Percentiles rank a stretch among this genome's conserved stretches.
Evolutionary conservation across 306 rosid species (phyloP).

Genomic region (Hippophae tibetana): DNA sequence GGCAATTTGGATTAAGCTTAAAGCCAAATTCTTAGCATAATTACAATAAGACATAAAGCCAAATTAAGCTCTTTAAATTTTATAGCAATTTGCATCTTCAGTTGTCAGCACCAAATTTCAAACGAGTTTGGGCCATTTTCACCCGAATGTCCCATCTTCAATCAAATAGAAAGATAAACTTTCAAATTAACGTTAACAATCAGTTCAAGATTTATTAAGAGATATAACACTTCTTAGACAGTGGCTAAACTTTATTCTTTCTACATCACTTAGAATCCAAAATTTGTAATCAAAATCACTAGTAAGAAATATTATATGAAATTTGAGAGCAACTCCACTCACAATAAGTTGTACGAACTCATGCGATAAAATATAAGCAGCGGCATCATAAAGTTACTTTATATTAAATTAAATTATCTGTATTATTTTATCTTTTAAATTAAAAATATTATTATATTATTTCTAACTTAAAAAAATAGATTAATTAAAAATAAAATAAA

Average conservation of each 20-base stretch:
- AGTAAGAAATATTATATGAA: neutral
- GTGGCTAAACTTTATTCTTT: slow-evolving; percentile 22
- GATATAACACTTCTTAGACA: slow-evolving; percentile 20
- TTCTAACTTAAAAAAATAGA: no score
- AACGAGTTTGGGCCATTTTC: neutral
- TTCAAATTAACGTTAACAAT: neutral
- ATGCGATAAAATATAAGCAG: no score
- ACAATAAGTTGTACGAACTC: neutral
- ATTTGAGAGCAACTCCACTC: neutral
- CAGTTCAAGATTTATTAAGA: neutral
- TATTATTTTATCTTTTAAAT: no score
- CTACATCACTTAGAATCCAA: slow-evolving; percentile 13
- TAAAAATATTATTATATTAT: no score
- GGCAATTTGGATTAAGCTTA: slow-evolving; percentile 25
- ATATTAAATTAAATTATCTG: no score
- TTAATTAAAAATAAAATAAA: no score
- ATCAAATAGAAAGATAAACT: neutral
- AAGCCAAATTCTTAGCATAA: slow-evolving; percentile 16
- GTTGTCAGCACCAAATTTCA: neutral
- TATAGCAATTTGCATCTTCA: neutral
- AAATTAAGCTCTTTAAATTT: neutral
- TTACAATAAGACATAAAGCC: neutral
- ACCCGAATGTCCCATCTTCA: neutral
- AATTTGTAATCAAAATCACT: neutral
- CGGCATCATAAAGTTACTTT: no score